Evolutionary conservation across 345 rosid genomes (phyloP), one percentile per base, ranked within the genome.

Genomic region (Angophora floribunda): DNA sequence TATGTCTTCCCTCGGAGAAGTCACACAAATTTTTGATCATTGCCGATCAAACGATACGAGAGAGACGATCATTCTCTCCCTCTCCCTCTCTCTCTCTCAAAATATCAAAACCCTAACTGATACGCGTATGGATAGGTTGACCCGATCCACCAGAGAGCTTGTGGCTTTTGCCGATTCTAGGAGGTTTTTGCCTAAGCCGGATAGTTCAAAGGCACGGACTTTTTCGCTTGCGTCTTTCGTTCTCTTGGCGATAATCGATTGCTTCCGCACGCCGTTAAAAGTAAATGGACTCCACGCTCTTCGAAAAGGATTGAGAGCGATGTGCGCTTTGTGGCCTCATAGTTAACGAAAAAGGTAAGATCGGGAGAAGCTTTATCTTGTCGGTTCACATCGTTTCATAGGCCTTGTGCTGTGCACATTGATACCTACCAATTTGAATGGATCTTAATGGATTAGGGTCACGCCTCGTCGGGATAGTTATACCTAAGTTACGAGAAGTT

Each of bases 401-500:
- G 13, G 22, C 11, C 47, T 36, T 28, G 67, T 12, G 67, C 13
- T 2, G 1, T 12, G 67, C 3, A 26, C 67, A 1, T 10, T 61
- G 67, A 26, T 61, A 28, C 26, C 15, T 28, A 61, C 7, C 67
- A 3, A 2, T 61, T n/a, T 63, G 17, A 13, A 61, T 61, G 16
- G 14, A 63, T 63, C 41, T 63, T 63, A n/a, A 63, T 63, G 75
- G n/a, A 13, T 63, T 63, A 1, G 41, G 75, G 13, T 63, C 13
- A 2, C 19, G 4, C 0, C 41, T 36, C 41, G 0, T n/a, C 9
- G 75, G 7, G 17, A n/a, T 16, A 14, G n/a, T 13, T 63, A 7
- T 63, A 63, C 17, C 7, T n/a, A 2, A 6, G 41, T 63, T 63
- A 63, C n/a, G 21, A 63, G 41, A 63, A 63, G 75, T 63, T 7